A percentile compares a stretch with the other conserved stretches of the same genome.
Conservation (phyloP, 768 basidiomycete genomes). For the Rhizopogon vinicolor region DNA sequence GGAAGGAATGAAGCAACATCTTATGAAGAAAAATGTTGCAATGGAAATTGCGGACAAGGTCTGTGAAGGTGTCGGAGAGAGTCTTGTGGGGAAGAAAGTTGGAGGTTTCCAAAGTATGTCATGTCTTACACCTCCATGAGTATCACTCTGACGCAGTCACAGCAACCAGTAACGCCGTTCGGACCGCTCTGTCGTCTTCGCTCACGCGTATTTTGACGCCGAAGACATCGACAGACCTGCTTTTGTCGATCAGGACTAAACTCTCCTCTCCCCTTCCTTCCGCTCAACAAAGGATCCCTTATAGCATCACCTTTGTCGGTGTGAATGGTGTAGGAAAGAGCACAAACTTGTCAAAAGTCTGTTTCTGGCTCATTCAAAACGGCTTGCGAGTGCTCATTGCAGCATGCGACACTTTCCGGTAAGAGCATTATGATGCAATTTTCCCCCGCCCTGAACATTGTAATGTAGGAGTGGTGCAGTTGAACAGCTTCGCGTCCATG, state of each 20-base stretch:
- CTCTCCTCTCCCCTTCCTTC: conserved; percentile 69
- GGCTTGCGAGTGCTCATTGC: conserved; percentile 90
- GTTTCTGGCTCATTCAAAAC: conserved; percentile 99
- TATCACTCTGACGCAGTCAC: conserved; percentile 9
- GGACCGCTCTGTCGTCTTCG: conserved; percentile 75
- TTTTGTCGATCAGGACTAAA: conserved; percentile 90
- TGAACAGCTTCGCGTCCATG: conserved; percentile 95
- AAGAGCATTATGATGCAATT: conserved; percentile 12
- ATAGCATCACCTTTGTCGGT: conserved; percentile 93
- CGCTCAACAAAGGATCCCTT: conserved; percentile 76
- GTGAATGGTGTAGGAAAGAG: conserved; percentile 99
- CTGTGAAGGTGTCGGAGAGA: conserved; percentile 90
- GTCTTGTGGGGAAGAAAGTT: conserved; percentile 85
- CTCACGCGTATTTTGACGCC: conserved; percentile 94
- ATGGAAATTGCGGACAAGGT: conserved; percentile 93
- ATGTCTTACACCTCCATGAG: background rate
- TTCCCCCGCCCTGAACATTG: background rate
- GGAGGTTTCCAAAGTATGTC: conserved; percentile 82
- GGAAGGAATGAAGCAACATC: conserved; percentile 93
- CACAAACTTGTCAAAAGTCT: conserved; percentile 96
- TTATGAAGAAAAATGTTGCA: conserved; percentile 99
- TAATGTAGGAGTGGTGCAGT: conserved; percentile 83
- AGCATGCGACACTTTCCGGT: conserved; percentile 97
- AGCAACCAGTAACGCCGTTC: conserved; percentile 86
- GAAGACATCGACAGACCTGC: conserved; percentile 93